These are phyloP conservation scores for Candida neerlandica DNA, from an alignment of 1,139 yeast genomes.

Conservation along the genomic window DNA sequence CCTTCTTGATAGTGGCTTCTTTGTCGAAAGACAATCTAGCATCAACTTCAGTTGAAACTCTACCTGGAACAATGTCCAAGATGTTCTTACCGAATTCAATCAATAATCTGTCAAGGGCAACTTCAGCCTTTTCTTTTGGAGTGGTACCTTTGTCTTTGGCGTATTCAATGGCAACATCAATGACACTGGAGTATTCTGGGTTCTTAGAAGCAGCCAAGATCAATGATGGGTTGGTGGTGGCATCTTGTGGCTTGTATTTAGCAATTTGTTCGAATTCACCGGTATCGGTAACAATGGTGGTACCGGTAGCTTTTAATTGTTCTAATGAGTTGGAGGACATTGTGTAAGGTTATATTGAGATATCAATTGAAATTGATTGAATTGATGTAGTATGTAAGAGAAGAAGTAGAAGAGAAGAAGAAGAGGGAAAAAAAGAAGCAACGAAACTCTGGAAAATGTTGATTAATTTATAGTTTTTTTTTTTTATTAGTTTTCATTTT, in stretches of 20 bases:
- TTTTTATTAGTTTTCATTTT: not conserved
- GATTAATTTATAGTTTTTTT: slow-evolving; percentile 6
- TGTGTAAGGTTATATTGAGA: slow-evolving; percentile 1
- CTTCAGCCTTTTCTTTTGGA: slow-evolving; percentile 51
- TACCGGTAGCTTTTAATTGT: slow-evolving; percentile 92
- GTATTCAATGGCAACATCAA: slow-evolving; percentile 87
- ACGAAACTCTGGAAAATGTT: slow-evolving; percentile 2
- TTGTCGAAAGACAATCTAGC: slow-evolving; percentile 96
- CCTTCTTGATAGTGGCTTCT: slow-evolving; percentile 90
- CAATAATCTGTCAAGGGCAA: slow-evolving; percentile 88
- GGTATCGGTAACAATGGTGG: slow-evolving; percentile 96
- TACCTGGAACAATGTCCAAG: slow-evolving; percentile 94
- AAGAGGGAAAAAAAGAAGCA: not conserved
- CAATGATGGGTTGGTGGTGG: slow-evolving; percentile 98
- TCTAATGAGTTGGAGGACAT: slow-evolving; percentile 69
- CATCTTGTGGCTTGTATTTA: slow-evolving; percentile 97
- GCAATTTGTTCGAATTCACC: slow-evolving; percentile 99
- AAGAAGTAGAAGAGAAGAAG: not conserved
- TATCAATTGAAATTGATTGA: not conserved
- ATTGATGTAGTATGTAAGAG: not conserved
- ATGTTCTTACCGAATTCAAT: slow-evolving; percentile 97
- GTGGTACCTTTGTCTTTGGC: slow-evolving; percentile 69
- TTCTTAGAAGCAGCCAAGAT: slow-evolving; percentile 95
- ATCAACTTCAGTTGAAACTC: slow-evolving; percentile 98
- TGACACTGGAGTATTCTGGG: slow-evolving; percentile 83